Percentiles rank a stretch among this genome's conserved stretches.
Evolutionary conservation across 306 rosid genomes (phyloP).

Genomic region (Cicer arietinum): DNA sequence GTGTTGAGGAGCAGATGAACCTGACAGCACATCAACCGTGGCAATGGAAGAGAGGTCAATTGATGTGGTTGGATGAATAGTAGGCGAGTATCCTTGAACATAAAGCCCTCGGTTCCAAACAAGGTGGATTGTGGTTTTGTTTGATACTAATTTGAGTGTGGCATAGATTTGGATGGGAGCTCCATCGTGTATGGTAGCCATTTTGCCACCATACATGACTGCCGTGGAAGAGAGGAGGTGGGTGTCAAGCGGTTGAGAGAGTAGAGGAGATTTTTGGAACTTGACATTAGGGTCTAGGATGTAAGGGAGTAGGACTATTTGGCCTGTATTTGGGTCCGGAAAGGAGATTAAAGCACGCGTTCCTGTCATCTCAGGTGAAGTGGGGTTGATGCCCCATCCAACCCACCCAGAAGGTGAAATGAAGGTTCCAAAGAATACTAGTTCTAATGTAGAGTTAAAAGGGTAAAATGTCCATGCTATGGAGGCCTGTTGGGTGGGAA

Average conservation of each 20-base stretch:
- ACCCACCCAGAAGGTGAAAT: conserved; percentile 99
- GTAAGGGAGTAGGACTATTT: conserved; percentile 76
- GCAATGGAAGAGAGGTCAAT: conserved; percentile 74
- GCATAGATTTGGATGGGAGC: conserved; percentile 79
- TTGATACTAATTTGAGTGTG: conserved; percentile 61
- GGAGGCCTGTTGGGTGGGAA: conserved; percentile 92
- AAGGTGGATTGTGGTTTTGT: conserved; percentile 71
- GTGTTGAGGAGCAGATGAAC: conserved; percentile 57
- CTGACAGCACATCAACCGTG: conserved; percentile 75
- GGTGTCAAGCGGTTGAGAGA: conserved; percentile 82
- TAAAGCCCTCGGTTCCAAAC: conserved; percentile 96
- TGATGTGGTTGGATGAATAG: conserved; percentile 86
- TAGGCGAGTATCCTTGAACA: conserved; percentile 96
- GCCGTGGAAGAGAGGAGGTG: conserved; percentile 74
- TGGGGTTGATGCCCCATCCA: conserved; percentile 89
- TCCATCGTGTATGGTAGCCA: conserved; percentile 78
- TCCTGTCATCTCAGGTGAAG: conserved; percentile 80
- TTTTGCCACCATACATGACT: conserved; percentile 71
- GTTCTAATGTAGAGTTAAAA: conserved; percentile 73
- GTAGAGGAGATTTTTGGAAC: conserved; percentile 76
- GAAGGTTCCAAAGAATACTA: conserved; percentile 84
- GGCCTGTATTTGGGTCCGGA: conserved; percentile 82
- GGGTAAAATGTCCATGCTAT: conserved; percentile 94
- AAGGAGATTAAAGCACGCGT: conserved; percentile 82
- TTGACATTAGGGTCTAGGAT: conserved; percentile 79